Base-by-base conservation (phyloP, 371 early-diverging fungal genomes). In the Entomophthora muscae region DNA sequence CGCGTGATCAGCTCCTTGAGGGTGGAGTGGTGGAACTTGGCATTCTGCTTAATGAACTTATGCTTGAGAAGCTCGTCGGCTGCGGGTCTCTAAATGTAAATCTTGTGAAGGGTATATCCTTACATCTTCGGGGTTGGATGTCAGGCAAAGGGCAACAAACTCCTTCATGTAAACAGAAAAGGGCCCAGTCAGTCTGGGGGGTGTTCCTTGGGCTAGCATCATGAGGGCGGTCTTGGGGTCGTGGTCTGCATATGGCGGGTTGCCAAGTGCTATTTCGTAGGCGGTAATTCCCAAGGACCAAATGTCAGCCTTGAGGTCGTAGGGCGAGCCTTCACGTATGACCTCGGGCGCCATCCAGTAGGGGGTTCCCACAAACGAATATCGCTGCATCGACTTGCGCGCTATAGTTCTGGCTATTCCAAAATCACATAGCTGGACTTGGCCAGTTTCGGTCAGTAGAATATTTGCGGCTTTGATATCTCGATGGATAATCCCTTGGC, bases 401-500 rank as follows among this genome's bases (percentile, higher is more conserved):
- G 87, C 80, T 52, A 82, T 77, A 61, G 86, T 83, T 13, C 86
- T 79, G 0, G 90, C 89, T 0, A 89, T 89, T 42, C 89, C 90
- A 76, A 90, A 89, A 78, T 97, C 98, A 72, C 96, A 95, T 53
- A 97, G 76, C 70, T 95, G 95, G 22, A 96, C 91, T 29, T 85
- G 78, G 10, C 95, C 98, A 57, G 86, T 84, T 24, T 84, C 84
- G 5, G 95, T 96, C 58, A 94, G 72, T 24, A 97, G 74, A 29
- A 97, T 85, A 70, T 97, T 97, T 51, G 96, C 94, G 3, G 95
- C 90, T 82, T 98, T 98, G 64, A 98, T 93, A 70, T 98, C 98
- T 63, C 98, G 78, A 67, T 98, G 98, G 66, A 98, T 95, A 66
- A 98, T 96, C 22, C 83, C 83, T 56, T 84, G 85, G 65, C 89